These are phyloP conservation scores for Rheum nobile DNA, from an alignment of 148 eudicot species.

Conservation along the genomic window DNA sequence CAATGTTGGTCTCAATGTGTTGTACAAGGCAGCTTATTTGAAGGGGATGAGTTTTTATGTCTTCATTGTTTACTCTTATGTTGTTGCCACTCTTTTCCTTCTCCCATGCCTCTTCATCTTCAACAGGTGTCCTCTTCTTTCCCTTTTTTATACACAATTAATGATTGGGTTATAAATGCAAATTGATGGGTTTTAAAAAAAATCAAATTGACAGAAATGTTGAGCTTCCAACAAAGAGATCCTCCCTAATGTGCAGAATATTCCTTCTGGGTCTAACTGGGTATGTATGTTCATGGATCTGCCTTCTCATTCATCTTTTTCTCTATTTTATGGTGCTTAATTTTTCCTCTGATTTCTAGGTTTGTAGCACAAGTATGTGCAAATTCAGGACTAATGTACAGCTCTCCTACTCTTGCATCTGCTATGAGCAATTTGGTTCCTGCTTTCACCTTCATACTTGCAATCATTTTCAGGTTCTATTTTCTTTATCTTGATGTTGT, in stretches of 20 bases:
- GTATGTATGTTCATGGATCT: not conserved
- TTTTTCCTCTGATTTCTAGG: not conserved
- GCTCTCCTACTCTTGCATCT: slow-evolving; percentile 58
- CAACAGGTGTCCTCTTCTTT: slow-evolving; percentile 8
- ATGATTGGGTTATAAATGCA: not conserved
- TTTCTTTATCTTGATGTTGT: not conserved
- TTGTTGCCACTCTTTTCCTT: slow-evolving; percentile 19
- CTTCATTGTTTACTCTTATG: slow-evolving; percentile 31
- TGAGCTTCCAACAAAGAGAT: not conserved
- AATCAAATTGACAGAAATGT: not conserved
- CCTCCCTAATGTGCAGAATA: not conserved
- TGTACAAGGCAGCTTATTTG: slow-evolving; percentile 36
- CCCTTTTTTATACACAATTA: not conserved
- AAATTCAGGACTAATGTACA: slow-evolving; percentile 38
- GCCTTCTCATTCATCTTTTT: not conserved
- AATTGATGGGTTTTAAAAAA: not conserved
- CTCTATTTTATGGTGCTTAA: not conserved
- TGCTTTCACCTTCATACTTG: slow-evolving; percentile 57
- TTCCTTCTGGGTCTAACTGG: slow-evolving; percentile 5
- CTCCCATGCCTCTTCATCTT: slow-evolving; percentile 10
- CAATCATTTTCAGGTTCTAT: slow-evolving; percentile 42
- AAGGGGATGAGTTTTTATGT: slow-evolving; percentile 37
- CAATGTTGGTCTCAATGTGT: slow-evolving; percentile 22
- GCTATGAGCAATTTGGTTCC: slow-evolving; percentile 61
- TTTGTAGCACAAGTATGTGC: slow-evolving; percentile 30